Evolutionary conservation across 2,329 filamentous ascomycete species (phyloP).

Genomic region (Gyromitra esculenta): DNA sequence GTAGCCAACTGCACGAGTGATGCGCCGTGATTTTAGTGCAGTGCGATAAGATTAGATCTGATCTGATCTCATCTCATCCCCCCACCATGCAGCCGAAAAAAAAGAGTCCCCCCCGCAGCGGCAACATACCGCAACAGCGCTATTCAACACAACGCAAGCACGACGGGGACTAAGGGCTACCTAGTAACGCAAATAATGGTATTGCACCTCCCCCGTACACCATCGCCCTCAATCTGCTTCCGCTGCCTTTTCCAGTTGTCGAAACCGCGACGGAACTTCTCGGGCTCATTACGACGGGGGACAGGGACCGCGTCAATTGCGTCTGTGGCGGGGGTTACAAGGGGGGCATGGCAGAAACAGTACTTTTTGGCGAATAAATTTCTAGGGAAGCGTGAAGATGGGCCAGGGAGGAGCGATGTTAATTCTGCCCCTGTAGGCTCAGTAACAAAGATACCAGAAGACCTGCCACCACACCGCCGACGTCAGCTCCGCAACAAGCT

Average conservation of each 20-base stretch:
- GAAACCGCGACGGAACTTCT: slow-evolving; percentile 24
- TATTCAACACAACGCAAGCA: background rate
- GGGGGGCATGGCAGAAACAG: slow-evolving; percentile 36
- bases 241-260: slow-evolving; percentile 31
- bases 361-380: slow-evolving; percentile 43
- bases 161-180: background rate
- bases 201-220: slow-evolving; percentile 30
- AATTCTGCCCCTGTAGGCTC: background rate
- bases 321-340: background rate
- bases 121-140: background rate
- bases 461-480: slow-evolving; percentile 49
- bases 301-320: background rate
- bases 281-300: slow-evolving; percentile 19
- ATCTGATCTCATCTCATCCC: slow-evolving; percentile 23
- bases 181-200: slow-evolving; percentile 29
- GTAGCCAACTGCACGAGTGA: background rate
- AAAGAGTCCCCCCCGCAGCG: background rate
- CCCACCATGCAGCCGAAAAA: slow-evolving; percentile 11
- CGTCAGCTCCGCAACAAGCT: slow-evolving; percentile 27
- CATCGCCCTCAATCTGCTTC: slow-evolving; percentile 36
- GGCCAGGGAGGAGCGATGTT: background rate
- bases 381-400: slow-evolving; percentile 15
- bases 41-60: slow-evolving; percentile 39
- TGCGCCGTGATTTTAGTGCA: background rate
- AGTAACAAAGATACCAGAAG: slow-evolving; percentile 9